Evolutionary conservation across 73 alveolate species (phyloP).

Genomic region (Paramecium bursaria): DNA sequence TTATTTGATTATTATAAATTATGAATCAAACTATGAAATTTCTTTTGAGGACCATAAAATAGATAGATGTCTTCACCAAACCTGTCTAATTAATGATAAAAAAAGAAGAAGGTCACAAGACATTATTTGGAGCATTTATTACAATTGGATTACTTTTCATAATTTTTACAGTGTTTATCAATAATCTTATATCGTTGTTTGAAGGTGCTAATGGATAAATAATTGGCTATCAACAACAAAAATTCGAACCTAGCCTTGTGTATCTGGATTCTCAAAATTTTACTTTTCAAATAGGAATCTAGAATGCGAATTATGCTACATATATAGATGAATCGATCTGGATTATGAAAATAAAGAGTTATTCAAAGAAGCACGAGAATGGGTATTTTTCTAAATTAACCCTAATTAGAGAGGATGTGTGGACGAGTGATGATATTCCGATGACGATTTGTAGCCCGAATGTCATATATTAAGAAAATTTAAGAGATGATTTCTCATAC

Average conservation of each 20-base stretch:
- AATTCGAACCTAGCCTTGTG: conserved; percentile 7
- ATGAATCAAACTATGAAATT: too few relatives aligned
- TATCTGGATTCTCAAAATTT: neutral
- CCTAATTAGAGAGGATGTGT: neutral
- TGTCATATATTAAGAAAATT: neutral
- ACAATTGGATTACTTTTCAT: conserved; percentile 8
- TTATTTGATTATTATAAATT: too few relatives aligned
- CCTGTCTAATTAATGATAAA: conserved; percentile 9
- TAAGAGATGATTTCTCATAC: conserved; percentile 18
- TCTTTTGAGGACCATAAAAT: too few relatives aligned
- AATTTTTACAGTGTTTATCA: too few relatives aligned
- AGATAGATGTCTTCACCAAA: conserved; percentile 21
- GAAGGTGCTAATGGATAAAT: neutral
- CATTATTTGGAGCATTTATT: conserved; percentile 31
- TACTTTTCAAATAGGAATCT: conserved; percentile 22
- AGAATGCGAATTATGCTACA: conserved; percentile 15
- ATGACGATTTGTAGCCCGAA: neutral
- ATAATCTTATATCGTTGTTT: conserved; percentile 19
- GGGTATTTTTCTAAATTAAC: too few relatives aligned
- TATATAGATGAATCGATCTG: conserved; percentile 50
- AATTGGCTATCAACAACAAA: too few relatives aligned
- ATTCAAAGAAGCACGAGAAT: neutral
- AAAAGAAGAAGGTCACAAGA: conserved; percentile 33
- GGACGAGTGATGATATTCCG: neutral
- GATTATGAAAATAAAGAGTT: neutral